Conservation (phyloP, 2,329 filamentous ascomycete species). For the Fragosphaeria purpurea region DNA sequence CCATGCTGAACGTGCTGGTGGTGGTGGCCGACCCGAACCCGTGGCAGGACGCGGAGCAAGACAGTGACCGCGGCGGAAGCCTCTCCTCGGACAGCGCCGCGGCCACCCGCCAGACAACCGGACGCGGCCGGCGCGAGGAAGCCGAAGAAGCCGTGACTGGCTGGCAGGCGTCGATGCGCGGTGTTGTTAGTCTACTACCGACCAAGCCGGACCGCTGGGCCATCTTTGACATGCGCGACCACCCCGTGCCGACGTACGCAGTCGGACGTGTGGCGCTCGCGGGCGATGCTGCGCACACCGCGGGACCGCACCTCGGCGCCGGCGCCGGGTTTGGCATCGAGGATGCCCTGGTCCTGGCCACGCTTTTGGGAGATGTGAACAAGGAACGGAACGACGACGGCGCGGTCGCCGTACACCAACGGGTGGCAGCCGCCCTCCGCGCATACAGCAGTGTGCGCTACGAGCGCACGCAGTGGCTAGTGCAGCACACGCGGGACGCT, state of each 20-base stretch:
- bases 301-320: constrained; percentile 43
- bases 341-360: constrained; percentile 36
- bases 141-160: constrained; percentile 27
- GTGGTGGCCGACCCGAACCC: constrained; percentile 27
- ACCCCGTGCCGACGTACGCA: constrained; percentile 34
- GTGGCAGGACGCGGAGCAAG: constrained; percentile 20
- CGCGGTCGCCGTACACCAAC: neutral
- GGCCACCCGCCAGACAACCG: constrained; percentile 20
- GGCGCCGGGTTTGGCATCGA: constrained; percentile 48
- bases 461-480: constrained; percentile 33
- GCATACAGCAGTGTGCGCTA: constrained; percentile 28
- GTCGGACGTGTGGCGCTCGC: constrained; percentile 35
- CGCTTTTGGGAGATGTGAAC: constrained; percentile 19
- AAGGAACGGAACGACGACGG: neutral
- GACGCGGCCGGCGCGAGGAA: constrained; percentile 29
- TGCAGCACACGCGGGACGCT: constrained; percentile 27
- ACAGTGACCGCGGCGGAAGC: neutral
- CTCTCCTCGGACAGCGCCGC: constrained; percentile 8
- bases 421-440: constrained; percentile 22
- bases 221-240: constrained; percentile 40
- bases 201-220: constrained; percentile 43
- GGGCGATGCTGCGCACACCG: constrained; percentile 48
- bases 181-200: constrained; percentile 33
- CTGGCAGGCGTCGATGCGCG: constrained; percentile 30
- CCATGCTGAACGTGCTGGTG: constrained; percentile 47